Conservation (phyloP, 176 grass and related monocot genomes). For the Zea luxurians region DNA sequence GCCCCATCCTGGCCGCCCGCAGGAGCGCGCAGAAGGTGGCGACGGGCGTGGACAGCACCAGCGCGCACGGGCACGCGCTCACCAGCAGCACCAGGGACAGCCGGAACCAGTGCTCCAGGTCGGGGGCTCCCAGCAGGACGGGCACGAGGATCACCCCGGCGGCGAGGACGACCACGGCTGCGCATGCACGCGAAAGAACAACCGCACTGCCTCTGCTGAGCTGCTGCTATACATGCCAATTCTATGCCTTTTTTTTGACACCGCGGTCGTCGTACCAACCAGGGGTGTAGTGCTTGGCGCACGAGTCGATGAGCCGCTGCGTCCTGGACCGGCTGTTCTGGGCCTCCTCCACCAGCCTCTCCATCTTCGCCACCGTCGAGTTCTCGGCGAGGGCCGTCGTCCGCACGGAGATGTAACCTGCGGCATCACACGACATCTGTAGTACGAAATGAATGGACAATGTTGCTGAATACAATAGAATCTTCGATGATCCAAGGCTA, state of each 20-base stretch:
- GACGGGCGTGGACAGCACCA: slow-evolving; percentile 72
- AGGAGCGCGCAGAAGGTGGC: slow-evolving; percentile 73
- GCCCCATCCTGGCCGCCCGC: slow-evolving; percentile 50
- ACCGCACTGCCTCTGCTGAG: too few species aligned
- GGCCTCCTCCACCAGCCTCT: slow-evolving; percentile 64
- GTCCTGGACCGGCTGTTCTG: slow-evolving; percentile 64
- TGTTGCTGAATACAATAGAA: too few species aligned
- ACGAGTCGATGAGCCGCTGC: slow-evolving; percentile 70
- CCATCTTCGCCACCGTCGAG: slow-evolving; percentile 81
- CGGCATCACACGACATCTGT: too few species aligned
- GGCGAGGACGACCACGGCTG: slow-evolving; percentile 42
- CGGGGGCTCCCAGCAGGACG: slow-evolving; percentile 25
- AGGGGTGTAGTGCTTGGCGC: slow-evolving; percentile 74
- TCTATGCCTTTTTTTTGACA: too few species aligned
- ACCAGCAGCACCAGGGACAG: slow-evolving; percentile 66
- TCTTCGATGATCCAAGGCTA: too few species aligned
- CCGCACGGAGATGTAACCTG: slow-evolving; percentile 49
- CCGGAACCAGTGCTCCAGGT: slow-evolving; percentile 46
- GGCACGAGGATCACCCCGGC: slow-evolving; percentile 48
- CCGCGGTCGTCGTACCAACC: not conserved
- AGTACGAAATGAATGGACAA: too few species aligned
- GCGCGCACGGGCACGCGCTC: slow-evolving; percentile 75
- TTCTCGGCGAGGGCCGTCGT: slow-evolving; percentile 58
- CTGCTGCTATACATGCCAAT: too few species aligned
- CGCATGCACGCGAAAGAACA: too few species aligned